A percentile compares a stretch with the other conserved stretches of the same genome.
Evolutionary conservation across 192 early-diverging fungal genomes (phyloP).

Genomic region (Rhizophlyctis rosea): DNA sequence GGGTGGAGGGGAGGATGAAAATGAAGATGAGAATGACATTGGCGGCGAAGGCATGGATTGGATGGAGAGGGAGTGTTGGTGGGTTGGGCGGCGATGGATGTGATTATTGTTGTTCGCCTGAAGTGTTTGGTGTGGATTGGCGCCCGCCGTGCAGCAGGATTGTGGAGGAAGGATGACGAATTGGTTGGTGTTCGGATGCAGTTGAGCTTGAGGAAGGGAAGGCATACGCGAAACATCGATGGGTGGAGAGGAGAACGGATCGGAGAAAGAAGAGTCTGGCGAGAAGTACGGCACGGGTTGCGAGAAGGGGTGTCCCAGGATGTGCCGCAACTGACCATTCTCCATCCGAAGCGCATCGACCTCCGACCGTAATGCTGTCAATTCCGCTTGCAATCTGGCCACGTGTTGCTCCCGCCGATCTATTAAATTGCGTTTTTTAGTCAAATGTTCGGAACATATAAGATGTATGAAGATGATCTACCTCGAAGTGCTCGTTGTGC

Average conservation of each 20-base stretch:
- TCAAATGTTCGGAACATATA: no score
- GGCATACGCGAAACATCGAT: not conserved
- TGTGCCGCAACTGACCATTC: not conserved
- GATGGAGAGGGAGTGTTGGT: not conserved
- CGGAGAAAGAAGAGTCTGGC: no score
- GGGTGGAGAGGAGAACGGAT: no score
- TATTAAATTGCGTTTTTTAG: not conserved
- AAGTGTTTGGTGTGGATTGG: not conserved
- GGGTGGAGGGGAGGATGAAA: not conserved
- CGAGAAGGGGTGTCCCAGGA: not conserved
- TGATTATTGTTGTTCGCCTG: not conserved
- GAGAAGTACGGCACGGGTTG: not conserved
- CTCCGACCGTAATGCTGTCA: not conserved
- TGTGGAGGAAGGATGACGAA: not conserved
- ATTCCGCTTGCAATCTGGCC: not conserved
- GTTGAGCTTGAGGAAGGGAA: not conserved
- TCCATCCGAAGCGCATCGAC: not conserved
- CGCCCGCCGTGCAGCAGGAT: not conserved
- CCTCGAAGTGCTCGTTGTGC: conserved; percentile 28
- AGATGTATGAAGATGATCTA: no score
- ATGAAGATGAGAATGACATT: not conserved
- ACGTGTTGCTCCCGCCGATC: not conserved
- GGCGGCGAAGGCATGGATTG: not conserved
- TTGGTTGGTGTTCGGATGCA: not conserved
- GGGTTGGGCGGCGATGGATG: not conserved